Evolutionary conservation across 331 rosid genomes (phyloP), one percentile per base, ranked within the genome.

Genomic region (Cucumis variabilis): DNA sequence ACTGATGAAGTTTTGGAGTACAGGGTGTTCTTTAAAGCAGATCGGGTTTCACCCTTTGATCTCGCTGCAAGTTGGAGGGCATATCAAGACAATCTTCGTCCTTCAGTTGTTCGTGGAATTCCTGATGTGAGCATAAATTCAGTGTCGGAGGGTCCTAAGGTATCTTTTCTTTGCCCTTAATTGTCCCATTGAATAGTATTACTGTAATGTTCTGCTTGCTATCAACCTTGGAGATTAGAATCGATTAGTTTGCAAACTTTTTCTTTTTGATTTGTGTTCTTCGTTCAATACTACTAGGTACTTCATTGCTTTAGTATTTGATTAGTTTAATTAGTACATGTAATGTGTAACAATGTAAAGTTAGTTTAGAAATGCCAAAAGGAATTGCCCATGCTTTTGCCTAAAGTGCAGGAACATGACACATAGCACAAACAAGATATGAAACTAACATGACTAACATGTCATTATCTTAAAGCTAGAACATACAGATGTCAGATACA

Each of bases 61-160:
- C 99, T 97, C 87, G 99, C 99, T 3, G 99, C 98, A 48, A 95
- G 99, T 92, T 97, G 99, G 99, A 94, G 99, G 91, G 98, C 99
- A 78, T 97, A 97, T 88, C 94, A 92, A 88, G 99, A 94, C 87
- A 97, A 97, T 85, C 93, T 97, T 60, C 95, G 99, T 88, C 96
- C 98, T 37, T 97, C 99, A 0, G 90, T 98, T 53, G 99, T 80
- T 85, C 96, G 99, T 30, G 96, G 99, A 89, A 92, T 97, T 85
- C 99, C 99, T 90, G 99, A 95, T 93, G 93, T 97, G 85, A 94
- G 96, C 88, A 93, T 95, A 82, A 92, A 92, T 92, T 92, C 99
- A 66, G 95, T 89, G 77, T 92, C 96, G 20, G 96, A 91, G 91
- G 92, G 95, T 75, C 91, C 89, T 2, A 98, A 97, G 98, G 99